Evolutionary conservation across 306 rosid species (phyloP), one percentile per base, ranked within the genome.

Genomic region (Vigna reflexopilosa): DNA sequence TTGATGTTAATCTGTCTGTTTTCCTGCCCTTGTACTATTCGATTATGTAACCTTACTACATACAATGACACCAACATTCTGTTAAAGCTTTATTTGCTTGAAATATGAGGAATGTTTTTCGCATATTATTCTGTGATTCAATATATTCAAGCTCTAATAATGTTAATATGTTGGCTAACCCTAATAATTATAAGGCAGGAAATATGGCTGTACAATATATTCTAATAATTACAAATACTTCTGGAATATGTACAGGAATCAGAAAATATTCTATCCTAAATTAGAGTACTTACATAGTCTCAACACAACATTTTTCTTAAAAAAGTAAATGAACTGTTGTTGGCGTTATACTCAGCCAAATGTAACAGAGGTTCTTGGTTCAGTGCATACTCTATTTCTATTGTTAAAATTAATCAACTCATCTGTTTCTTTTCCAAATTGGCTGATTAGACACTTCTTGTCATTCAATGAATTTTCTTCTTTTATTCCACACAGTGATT

Each of bases 291-390:
- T 55, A 1, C 30, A 55, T 55, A 57, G 24, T 57, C 34, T 30
- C 34, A 30, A 30, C 13, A 12, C 40, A 59, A 59, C 40, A 59
- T 26, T 59, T 59, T 28, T 28, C 14, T 17, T 59, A 59, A 59
- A 72, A 59, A 56, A 40, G 70, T 70, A 66, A 78, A 68, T 30
- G 42, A 57, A 56, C 72, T 74, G 32, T 78, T 47, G 71, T 55
- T 65, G 77, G 47, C 42, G 5, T 64, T 54, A 63, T 70, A 32
- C 50, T 78, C 55, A 51, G 49, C 52, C 77, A 38, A 62, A 26
- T 77, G 48, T 59, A 55, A 24, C 32, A 66, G 26, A 45, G 50
- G 51, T 77, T 63, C 49, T 67, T 61, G 77, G 38, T 74, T 74
- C 28, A 34, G 73, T 45, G 34, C 48, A 56, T 22, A 24, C 58